Evolutionary conservation across 306 rosid genomes (phyloP).

Genomic region (apple (Malus domestica)): DNA sequence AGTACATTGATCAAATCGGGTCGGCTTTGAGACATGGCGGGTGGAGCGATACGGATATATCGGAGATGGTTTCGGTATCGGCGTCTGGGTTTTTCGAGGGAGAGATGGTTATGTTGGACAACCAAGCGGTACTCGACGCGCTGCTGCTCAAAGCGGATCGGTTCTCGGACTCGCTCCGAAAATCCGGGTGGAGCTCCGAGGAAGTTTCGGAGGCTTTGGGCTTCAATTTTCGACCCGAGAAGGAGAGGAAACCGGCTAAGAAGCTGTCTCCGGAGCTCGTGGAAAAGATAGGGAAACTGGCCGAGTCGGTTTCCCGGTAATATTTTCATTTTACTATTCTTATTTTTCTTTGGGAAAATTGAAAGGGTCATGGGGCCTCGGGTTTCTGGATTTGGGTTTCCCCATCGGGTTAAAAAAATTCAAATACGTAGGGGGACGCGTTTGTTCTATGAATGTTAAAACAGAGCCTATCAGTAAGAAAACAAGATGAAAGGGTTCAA

Average conservation of each 20-base stretch:
- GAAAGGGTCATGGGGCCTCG: conserved; percentile 10
- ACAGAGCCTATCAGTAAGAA: conserved; percentile 20
- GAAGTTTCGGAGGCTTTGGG: conserved; percentile 88
- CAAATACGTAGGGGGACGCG: conserved; percentile 26
- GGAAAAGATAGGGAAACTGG: conserved; percentile 74
- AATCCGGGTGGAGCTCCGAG: conserved; percentile 99
- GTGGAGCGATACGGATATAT: conserved; percentile 78
- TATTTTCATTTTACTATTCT: background rate
- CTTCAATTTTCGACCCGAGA: conserved; percentile 84
- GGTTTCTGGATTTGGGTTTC: conserved; percentile 17
- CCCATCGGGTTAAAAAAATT: conserved; percentile 18
- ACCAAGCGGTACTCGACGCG: conserved; percentile 80
- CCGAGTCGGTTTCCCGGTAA: conserved; percentile 79
- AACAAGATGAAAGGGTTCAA: conserved; percentile 23
- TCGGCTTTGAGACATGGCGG: conserved; percentile 72
- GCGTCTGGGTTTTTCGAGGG: conserved; percentile 78
- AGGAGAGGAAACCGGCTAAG: conserved; percentile 68
- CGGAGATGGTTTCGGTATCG: conserved; percentile 69
- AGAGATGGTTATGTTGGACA: conserved; percentile 73
- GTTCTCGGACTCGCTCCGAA: conserved; percentile 74
- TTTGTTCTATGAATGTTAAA: conserved; percentile 29
- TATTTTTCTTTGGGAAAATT: background rate
- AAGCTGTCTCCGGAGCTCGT: conserved; percentile 77
- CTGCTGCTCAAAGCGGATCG: conserved; percentile 66
- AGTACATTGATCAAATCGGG: conserved; percentile 68